Evolutionary conservation across 768 basidiomycete species (phyloP), one percentile per base, ranked within the genome.

Genomic region (Hysterangium stoloniferum): DNA sequence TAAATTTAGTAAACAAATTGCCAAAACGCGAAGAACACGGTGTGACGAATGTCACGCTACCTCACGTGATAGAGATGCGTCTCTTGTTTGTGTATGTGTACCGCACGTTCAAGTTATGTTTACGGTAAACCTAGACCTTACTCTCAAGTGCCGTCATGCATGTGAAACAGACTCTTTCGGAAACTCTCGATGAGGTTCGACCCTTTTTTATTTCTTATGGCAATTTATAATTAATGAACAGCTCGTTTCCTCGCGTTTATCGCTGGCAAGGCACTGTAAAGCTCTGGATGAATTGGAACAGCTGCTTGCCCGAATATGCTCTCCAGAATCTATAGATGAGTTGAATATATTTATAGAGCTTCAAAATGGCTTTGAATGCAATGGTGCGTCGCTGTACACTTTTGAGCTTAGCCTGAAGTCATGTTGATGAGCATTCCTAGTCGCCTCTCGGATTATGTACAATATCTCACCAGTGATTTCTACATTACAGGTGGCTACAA

Each of bases 361-460:
- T 35, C 89, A 92, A 61, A 78, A 85, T 57, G 79, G 79, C 1
- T 90, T 92, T 57, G 84, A 91, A 62, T 87, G 83, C 64, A 92
- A 92, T 60, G 71, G 89, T 89, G 57, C 53, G 84, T 59, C 32
- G n/a, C 28, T 28, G 8, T n/a, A n/a, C n/a, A n/a, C n/a, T n/a
- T 19, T 20, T 4, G 17, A 25, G 17, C 17, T 24, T 7, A 37
- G 12, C 20, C 36, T 28, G 13, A 50, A 36, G 42, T 19, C 32
- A 6, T 35, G 15, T 22, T 12, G 50, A 38, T 49, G 35, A 12
- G 60, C 9, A 29, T 52, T 40, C 27, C n/a, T 49, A 91, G 88
- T 91, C 31, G 78, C 86, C 3, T 76, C 78, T 0, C 74, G 84
- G 47, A 59, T 86, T 4, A 64, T 89, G 22, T 53, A 73, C 1